phyloP scores from a whole-genome alignment of 345 rosid genomes.

The Corymbia maculata region DNA sequence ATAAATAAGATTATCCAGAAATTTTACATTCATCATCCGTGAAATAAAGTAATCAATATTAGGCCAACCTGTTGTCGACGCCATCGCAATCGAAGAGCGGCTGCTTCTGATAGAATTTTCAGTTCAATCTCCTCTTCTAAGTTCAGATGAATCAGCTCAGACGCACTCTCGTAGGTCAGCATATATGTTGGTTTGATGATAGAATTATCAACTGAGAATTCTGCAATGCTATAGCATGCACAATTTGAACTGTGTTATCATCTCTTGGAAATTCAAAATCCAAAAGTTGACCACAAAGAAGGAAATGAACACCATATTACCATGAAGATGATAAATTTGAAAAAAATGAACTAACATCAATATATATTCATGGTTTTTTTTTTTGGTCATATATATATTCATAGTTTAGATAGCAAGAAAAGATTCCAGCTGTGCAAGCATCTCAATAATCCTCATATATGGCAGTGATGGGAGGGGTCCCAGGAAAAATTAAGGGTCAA shows the following conservation, averaged over 20 bases:
- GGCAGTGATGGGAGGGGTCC: neutral
- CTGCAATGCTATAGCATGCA: conserved; percentile 62
- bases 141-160: conserved; percentile 80
- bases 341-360: neutral
- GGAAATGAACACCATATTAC: neutral
- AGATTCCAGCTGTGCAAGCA: neutral
- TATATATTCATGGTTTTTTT: too few species aligned
- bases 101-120: conserved; percentile 71
- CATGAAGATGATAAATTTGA: neutral
- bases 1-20: neutral
- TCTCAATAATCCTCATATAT: neutral
- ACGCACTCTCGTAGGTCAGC: conserved; percentile 96
- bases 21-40: neutral
- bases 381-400: neutral
- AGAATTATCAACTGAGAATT: conserved; percentile 70
- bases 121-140: conserved; percentile 85
- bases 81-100: conserved; percentile 67
- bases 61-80: conserved; percentile 67
- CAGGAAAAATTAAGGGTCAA: neutral
- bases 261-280: neutral
- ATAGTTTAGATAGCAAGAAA: neutral
- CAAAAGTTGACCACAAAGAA: neutral
- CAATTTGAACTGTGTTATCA: neutral
- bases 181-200: conserved; percentile 85
- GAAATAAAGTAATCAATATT: neutral